A percentile compares a stretch with the other conserved stretches of the same genome.
phyloP scores from a whole-genome alignment of 2,329 filamentous ascomycete species.

The Neofusicoccum ribis region DNA sequence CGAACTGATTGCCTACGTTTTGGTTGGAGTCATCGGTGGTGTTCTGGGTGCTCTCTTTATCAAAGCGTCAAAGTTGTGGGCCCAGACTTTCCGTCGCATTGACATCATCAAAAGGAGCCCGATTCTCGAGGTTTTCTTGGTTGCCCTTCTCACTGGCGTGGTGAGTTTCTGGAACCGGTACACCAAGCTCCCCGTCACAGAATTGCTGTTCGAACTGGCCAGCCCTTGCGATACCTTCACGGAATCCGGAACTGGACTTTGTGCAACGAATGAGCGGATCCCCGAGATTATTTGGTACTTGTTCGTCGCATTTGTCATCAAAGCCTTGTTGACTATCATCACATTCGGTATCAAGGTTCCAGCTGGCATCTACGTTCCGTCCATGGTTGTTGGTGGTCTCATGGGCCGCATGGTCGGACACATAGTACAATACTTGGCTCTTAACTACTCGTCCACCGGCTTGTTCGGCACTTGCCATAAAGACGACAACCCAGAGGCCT shows the following conservation, averaged over 20 bases:
- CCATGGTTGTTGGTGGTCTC: slow-evolving; percentile 95
- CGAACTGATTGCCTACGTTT: slow-evolving; percentile 79
- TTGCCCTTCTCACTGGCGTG: slow-evolving; percentile 80
- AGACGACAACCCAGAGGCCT: slow-evolving; percentile 68
- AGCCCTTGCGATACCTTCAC: slow-evolving; percentile 78
- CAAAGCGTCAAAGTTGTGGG: slow-evolving; percentile 91
- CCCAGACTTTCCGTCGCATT: slow-evolving; percentile 81
- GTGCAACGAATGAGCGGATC: slow-evolving; percentile 76
- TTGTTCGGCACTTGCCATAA: slow-evolving; percentile 75
- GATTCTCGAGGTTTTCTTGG: slow-evolving; percentile 81
- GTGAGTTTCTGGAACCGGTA: slow-evolving; percentile 92
- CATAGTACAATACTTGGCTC: slow-evolving; percentile 75
- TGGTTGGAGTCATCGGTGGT: slow-evolving; percentile 85
- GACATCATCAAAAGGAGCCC: slow-evolving; percentile 78
- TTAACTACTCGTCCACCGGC: slow-evolving; percentile 68
- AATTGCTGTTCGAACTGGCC: slow-evolving; percentile 85
- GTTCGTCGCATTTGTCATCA: slow-evolving; percentile 79
- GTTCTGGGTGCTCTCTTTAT: slow-evolving; percentile 89
- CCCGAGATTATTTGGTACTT: slow-evolving; percentile 72
- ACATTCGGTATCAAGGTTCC: slow-evolving; percentile 97
- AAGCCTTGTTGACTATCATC: slow-evolving; percentile 81
- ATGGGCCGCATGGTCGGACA: slow-evolving; percentile 89
- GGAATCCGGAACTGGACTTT: slow-evolving; percentile 71
- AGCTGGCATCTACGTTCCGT: slow-evolving; percentile 95
- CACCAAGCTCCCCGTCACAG: slow-evolving; percentile 85